Conservation (phyloP, 2,329 filamentous ascomycete genomes). For the Neonectria faginata region DNA sequence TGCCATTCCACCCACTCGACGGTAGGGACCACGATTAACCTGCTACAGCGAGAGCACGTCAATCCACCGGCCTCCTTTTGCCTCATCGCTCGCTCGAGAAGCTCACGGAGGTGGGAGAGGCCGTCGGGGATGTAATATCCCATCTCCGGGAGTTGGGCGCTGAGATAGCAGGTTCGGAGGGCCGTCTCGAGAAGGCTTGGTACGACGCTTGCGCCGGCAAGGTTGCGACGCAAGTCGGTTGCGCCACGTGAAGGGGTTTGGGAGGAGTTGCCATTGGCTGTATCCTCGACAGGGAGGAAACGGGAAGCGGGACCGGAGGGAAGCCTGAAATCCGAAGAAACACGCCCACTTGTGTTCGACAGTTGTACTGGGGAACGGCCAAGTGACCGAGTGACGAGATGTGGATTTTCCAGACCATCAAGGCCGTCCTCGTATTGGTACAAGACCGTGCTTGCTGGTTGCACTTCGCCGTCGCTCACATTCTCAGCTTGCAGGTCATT, state of each 20-base stretch:
- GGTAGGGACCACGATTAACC: slow-evolving; percentile 61
- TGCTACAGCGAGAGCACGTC: slow-evolving; percentile 64
- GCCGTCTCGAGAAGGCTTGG: slow-evolving; percentile 65
- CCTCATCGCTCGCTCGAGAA: slow-evolving; percentile 54
- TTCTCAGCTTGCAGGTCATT: slow-evolving; percentile 18
- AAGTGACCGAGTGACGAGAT: slow-evolving; percentile 42
- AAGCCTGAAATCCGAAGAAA: slow-evolving; percentile 49
- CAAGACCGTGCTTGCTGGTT: slow-evolving; percentile 20
- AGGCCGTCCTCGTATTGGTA: slow-evolving; percentile 24
- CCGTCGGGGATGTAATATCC: slow-evolving; percentile 56
- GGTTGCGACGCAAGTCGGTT: slow-evolving; percentile 24
- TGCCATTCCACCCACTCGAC: slow-evolving; percentile 75
- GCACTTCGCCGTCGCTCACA: slow-evolving; percentile 5
- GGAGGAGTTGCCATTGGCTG: slow-evolving; percentile 24
- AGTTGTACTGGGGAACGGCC: slow-evolving; percentile 50
- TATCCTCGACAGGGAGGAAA: slow-evolving; percentile 39
- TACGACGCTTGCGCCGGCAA: slow-evolving; percentile 50
- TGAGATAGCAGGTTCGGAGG: slow-evolving; percentile 59
- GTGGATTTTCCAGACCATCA: slow-evolving; percentile 23
- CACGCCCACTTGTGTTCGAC: slow-evolving; percentile 46
- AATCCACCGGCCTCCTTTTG: slow-evolving; percentile 62
- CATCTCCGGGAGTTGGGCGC: slow-evolving; percentile 57
- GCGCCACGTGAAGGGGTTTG: slow-evolving; percentile 16
- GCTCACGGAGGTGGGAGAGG: slow-evolving; percentile 53
- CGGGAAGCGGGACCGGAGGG: slow-evolving; percentile 36